Conservation (phyloP, 345 rosid species). For the Alliaria petiolata region DNA sequence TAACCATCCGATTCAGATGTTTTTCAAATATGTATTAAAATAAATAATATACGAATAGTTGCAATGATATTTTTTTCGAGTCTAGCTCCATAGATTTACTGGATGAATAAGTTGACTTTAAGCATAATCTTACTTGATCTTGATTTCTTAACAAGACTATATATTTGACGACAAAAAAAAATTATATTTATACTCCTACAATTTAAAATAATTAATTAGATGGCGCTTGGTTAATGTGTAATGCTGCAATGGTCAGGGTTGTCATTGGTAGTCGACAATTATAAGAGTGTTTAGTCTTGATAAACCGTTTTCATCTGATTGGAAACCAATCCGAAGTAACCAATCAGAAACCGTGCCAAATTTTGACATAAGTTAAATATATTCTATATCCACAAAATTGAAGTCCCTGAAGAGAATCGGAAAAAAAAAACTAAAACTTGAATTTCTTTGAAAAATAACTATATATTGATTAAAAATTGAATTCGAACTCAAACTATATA, state of each 20-base stretch:
- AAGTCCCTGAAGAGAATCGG: background rate
- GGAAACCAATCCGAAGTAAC: background rate
- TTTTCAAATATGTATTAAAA: background rate
- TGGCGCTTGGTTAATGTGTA: background rate
- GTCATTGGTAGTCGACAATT: no score
- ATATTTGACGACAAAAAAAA: background rate
- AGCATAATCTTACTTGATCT: conserved; percentile 25
- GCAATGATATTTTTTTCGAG: conserved; percentile 16
- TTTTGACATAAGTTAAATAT: no score
- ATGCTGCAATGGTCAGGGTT: no score
- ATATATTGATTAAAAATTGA: no score
- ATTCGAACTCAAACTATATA: no score
- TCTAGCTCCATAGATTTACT: conserved; percentile 10
- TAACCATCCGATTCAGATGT: background rate
- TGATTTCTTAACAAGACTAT: conserved; percentile 11
- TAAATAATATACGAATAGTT: background rate
- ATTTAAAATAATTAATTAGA: background rate
- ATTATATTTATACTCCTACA: background rate
- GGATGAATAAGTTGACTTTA: conserved; percentile 27
- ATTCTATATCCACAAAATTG: no score
- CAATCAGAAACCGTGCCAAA: background rate
- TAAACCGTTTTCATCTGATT: background rate
- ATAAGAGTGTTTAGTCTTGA: no score
- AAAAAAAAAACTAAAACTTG: background rate
- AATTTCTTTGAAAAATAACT: no score